A percentile compares a stretch with the other conserved stretches of the same genome.
These are phyloP conservation scores for Puccinellia tenuiflora DNA, from an alignment of 176 grass and related monocot species.

Conservation along the genomic window DNA sequence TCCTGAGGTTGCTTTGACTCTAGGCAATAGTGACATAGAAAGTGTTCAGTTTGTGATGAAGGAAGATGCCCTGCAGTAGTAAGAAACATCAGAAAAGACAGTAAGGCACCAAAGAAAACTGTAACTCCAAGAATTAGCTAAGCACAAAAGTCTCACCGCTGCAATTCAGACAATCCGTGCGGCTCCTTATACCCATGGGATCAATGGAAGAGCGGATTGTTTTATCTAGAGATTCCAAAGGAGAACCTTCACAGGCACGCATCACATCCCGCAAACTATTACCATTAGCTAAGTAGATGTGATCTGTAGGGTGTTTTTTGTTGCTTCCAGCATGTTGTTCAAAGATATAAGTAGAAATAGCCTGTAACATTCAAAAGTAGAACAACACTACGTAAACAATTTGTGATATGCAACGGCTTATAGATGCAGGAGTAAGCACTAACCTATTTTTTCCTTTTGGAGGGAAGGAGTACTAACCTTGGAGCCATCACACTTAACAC, in stretches of 20 bases:
- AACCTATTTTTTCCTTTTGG: slow-evolving; percentile 5
- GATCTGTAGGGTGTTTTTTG: slow-evolving; percentile 71
- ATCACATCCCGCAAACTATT: slow-evolving; percentile 63
- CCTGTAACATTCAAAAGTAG: slow-evolving; percentile 37
- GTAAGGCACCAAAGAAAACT: not conserved
- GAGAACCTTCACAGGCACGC: slow-evolving; percentile 29
- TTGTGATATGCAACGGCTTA: not conserved
- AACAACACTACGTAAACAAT: slow-evolving; percentile 12
- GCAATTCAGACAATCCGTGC: slow-evolving; percentile 52
- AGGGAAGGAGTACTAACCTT: slow-evolving; percentile 40
- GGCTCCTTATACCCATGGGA: slow-evolving; percentile 33
- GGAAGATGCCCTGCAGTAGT: slow-evolving; percentile 33
- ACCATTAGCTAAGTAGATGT: slow-evolving; percentile 65
- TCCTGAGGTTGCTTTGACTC: slow-evolving; percentile 42
- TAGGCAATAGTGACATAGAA: slow-evolving; percentile 47
- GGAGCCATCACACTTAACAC: slow-evolving; percentile 47
- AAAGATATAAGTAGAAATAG: slow-evolving; percentile 55
- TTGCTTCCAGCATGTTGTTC: slow-evolving; percentile 76
- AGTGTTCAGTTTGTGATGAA: slow-evolving; percentile 27
- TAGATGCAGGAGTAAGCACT: slow-evolving; percentile 2
- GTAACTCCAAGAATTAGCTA: not conserved
- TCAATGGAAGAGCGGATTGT: slow-evolving; percentile 43
- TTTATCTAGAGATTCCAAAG: slow-evolving; percentile 49
- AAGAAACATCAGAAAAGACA: slow-evolving; percentile 24
- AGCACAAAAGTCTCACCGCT: slow-evolving; percentile 39